These are phyloP conservation scores for Chondrus crispus DNA, from an alignment of 23 red algal genomes.

Conservation along the genomic window DNA sequence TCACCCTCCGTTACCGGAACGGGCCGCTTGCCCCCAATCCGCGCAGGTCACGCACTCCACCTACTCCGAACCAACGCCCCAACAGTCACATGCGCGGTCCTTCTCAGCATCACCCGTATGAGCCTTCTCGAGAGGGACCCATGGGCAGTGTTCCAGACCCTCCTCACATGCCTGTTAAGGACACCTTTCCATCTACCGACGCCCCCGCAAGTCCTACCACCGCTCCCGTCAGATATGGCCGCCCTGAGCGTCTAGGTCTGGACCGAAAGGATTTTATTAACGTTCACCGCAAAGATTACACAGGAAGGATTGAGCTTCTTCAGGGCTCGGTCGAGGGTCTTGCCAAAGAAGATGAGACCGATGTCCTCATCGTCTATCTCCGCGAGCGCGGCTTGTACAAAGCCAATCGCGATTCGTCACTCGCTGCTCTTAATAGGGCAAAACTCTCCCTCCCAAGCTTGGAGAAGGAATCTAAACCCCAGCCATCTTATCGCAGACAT, in stretches of 20 bases:
- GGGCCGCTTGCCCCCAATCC: no score
- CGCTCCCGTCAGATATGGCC: conserved; percentile 30
- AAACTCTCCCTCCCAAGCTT: conserved; percentile 66
- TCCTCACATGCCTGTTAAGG: background rate
- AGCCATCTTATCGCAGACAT: conserved; percentile 78
- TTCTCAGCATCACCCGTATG: no score
- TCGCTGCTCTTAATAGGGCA: conserved; percentile 72
- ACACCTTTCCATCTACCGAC: background rate
- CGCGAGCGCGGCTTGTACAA: conserved; percentile 76
- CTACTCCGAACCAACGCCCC: background rate
- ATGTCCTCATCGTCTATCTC: conserved; percentile 83
- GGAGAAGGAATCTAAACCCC: conserved; percentile 74
- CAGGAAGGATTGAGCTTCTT: conserved; percentile 77
- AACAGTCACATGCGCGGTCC: no score
- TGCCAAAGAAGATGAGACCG: conserved; percentile 71
- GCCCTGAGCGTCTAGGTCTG: conserved; percentile 59
- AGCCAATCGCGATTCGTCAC: conserved; percentile 75
- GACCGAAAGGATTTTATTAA: conserved; percentile 80
- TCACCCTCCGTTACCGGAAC: background rate
- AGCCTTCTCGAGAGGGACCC: background rate
- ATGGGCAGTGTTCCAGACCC: background rate
- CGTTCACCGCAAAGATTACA: conserved; percentile 86
- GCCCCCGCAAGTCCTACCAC: no score
- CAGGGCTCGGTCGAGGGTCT: conserved; percentile 78
- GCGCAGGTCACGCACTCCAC: background rate